Evolutionary conservation across 139 green algal species (phyloP).

Genomic region (Closterium sp.): DNA sequence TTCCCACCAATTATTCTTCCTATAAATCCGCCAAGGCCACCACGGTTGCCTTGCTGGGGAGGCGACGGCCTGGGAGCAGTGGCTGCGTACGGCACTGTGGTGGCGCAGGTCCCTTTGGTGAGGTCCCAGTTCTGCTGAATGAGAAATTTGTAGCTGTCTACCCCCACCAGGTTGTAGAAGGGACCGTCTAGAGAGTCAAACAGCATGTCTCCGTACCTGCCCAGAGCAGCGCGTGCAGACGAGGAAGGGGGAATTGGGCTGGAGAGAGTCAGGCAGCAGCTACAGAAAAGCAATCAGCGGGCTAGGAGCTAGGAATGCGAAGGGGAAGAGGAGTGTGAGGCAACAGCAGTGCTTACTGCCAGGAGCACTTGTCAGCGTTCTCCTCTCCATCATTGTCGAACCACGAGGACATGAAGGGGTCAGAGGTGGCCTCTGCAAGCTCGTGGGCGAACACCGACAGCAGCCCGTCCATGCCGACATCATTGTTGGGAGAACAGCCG

Average conservation of each 20-base stretch:
- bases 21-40: neutral
- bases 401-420: slow-evolving; percentile 18
- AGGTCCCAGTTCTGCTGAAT: neutral
- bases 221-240: neutral
- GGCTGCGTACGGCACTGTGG: neutral
- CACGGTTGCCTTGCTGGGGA: neutral
- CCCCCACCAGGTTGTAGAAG: neutral
- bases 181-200: neutral
- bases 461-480: slow-evolving; percentile 34
- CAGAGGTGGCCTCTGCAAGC: slow-evolving; percentile 11
- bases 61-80: neutral
- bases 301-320: neutral
- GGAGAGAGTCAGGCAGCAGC: neutral
- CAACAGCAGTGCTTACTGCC: neutral
- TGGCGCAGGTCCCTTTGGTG: neutral
- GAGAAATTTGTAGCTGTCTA: neutral
- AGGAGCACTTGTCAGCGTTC: slow-evolving; percentile 6
- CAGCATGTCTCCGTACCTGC: neutral
- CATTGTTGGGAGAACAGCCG: neutral
- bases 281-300: neutral
- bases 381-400: slow-evolving; percentile 9
- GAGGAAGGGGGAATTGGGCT: too few relatives aligned
- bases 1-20: neutral
- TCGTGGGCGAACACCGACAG: slow-evolving; percentile 17
- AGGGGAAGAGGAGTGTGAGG: neutral